Evolutionary conservation across 768 basidiomycete genomes (phyloP), one percentile per base, ranked within the genome.

Genomic region (Lanmaoa rubissima): DNA sequence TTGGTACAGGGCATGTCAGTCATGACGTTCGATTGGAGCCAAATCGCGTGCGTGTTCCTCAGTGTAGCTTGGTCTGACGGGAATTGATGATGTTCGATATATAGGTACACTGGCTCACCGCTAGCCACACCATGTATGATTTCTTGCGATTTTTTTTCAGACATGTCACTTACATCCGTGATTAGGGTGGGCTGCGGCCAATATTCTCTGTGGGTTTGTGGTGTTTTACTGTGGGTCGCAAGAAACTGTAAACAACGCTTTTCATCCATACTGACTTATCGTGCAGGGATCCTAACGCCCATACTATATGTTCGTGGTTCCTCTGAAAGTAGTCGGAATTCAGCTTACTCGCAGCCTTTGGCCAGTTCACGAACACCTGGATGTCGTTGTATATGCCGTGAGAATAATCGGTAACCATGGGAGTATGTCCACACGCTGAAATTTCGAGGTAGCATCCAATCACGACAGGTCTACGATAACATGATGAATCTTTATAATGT

Each of bases 1-100:
- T 8, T 36, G 31, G 2, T 6, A 32, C 21, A 71, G 72, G 84
- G 85, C 31, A 89, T 90, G 86, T 85, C 85, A 50, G 64, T 90
- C 48, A 65, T 91, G 58, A 89, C 88, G 42, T 90, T 93, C 66
- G 90, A 92, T 65, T 93, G 90, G 90, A 77, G 83, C 17, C 86
- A 89, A 70, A 84, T 87, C 55, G 70, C 72, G 66, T 73, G 36
- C 47, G 70, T 68, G 65, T 50, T 60, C 64, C 26, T 49, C 12
- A 21, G 10, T 26, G 11, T 21, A 1, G 24, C 31, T 9, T 11
- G 21, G 16, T 54, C 28, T 32, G 49, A 35, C 17, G 16, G 3
- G 13, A 5, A 50, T 44, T 53, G 41, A 57, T 38, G 39, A 34
- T 19, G 10, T 38, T 53, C 21, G 6, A 54, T 19, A 12, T 28